phyloP scores from a whole-genome alignment of 129 eudicot species.

The Chrysanthemum seticuspe region DNA sequence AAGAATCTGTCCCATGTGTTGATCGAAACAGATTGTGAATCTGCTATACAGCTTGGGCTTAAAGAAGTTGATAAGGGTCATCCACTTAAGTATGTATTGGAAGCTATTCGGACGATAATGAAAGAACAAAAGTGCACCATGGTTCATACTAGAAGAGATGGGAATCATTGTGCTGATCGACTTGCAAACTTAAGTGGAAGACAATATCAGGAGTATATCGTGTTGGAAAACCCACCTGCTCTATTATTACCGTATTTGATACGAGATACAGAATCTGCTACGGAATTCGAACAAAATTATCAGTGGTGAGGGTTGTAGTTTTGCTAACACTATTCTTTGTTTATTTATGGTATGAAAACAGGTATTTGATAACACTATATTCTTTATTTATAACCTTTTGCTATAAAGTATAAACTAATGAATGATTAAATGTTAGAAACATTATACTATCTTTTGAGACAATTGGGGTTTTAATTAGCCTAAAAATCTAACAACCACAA shows the following conservation, averaged over 20 bases:
- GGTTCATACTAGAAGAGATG: constrained; percentile 21
- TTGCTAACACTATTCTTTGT: background rate
- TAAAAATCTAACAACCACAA: too few species aligned
- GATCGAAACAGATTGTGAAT: constrained; percentile 13
- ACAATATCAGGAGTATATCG: background rate
- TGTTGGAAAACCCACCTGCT: constrained; percentile 17
- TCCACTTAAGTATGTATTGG: background rate
- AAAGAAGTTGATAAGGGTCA: background rate
- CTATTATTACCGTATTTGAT: constrained; percentile 10
- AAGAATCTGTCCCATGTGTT: background rate
- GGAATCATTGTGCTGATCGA: constrained; percentile 30
- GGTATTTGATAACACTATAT: too few species aligned
- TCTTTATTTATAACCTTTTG: too few species aligned
- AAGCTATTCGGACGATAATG: background rate
- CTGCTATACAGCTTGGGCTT: background rate
- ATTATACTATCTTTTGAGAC: too few species aligned
- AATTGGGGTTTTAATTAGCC: too few species aligned
- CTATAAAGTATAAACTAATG: too few species aligned
- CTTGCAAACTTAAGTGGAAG: constrained; percentile 18
- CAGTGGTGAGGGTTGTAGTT: background rate
- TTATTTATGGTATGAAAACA: too few species aligned
- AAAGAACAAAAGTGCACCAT: constrained; percentile 8
- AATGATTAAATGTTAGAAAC: too few species aligned
- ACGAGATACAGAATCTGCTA: background rate
- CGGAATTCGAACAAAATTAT: background rate